Evolutionary conservation across 805 yeast species (phyloP).

Genomic region (Lachancea fermentati): DNA sequence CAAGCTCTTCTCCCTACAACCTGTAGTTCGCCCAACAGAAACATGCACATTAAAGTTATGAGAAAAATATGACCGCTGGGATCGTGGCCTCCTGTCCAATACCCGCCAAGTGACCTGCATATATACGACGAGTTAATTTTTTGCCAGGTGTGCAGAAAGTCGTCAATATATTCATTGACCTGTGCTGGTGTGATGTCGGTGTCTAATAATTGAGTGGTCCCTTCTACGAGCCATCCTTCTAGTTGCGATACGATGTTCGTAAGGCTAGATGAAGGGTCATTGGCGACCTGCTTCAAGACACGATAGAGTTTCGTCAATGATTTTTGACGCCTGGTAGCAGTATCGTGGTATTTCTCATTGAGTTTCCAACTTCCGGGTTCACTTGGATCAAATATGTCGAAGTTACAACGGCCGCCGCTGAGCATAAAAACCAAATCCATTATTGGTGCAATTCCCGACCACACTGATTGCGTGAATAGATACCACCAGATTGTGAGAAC

Average conservation of each 20-base stretch:
- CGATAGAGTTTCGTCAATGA: constrained; percentile 14
- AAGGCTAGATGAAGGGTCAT: constrained; percentile 5
- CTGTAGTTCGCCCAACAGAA: constrained; percentile 56
- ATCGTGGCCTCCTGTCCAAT: constrained; percentile 86
- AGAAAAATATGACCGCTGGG: constrained; percentile 93
- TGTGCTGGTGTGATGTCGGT: constrained; percentile 12
- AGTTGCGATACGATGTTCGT: constrained; percentile 3
- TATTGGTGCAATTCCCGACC: constrained; percentile 45
- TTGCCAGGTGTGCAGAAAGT: constrained; percentile 12
- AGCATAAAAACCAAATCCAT: constrained; percentile 78
- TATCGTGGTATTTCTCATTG: constrained; percentile 19
- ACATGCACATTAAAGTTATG: constrained; percentile 38
- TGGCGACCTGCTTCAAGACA: constrained; percentile 4
- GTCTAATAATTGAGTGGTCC: constrained; percentile 9
- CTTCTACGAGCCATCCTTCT: constrained; percentile 7
- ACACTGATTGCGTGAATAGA: constrained; percentile 68
- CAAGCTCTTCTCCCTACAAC: constrained; percentile 14
- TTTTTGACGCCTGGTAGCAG: constrained; percentile 12
- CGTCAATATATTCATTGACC: constrained; percentile 14
- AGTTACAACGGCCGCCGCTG: constrained; percentile 77
- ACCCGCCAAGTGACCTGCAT: constrained; percentile 58
- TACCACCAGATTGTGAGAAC: constrained; percentile 76
- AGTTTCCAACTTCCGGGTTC: constrained; percentile 8
- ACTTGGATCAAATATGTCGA: constrained; percentile 20
- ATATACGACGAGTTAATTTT: constrained; percentile 32